These are phyloP conservation scores for Tillandsia fasciculata DNA, from an alignment of 176 grass and related monocot genomes.

Conservation along the genomic window DNA sequence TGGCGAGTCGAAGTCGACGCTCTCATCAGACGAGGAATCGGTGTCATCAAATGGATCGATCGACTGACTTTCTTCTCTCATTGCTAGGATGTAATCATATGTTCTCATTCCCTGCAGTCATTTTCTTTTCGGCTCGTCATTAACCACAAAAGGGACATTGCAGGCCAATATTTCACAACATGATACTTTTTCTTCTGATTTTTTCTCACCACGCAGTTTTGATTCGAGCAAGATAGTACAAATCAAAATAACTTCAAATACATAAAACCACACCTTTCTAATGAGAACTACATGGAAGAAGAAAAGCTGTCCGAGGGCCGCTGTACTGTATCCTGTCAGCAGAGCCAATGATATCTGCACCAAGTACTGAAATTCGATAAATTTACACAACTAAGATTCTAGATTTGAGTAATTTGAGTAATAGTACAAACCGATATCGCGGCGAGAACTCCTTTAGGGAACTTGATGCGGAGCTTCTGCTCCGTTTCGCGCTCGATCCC, in stretches of 20 bases:
- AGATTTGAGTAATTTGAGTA: slow-evolving; percentile 4
- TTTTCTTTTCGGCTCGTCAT: neutral
- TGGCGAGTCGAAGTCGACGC: slow-evolving; percentile 55
- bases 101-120: slow-evolving; percentile 83
- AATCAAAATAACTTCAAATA: neutral
- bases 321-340: slow-evolving; percentile 68
- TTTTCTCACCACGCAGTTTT: neutral
- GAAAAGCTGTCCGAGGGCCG: slow-evolving; percentile 82
- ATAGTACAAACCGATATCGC: slow-evolving; percentile 36
- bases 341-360: slow-evolving; percentile 60
- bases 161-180: too few relatives aligned
- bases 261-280: slow-evolving; percentile 46
- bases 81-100: slow-evolving; percentile 95
- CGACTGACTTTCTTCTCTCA: slow-evolving; percentile 56
- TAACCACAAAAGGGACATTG: neutral
- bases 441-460: slow-evolving; percentile 82
- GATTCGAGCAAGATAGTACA: neutral
- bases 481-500: slow-evolving; percentile 49
- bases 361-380: slow-evolving; percentile 3
- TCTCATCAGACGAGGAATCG: slow-evolving; percentile 63
- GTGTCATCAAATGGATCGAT: slow-evolving; percentile 72
- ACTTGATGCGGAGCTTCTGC: slow-evolving; percentile 53
- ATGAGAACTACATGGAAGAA: slow-evolving; percentile 95
- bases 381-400: neutral
- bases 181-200: too few relatives aligned